These are phyloP conservation scores for Aspergillus quadricinctus DNA, from an alignment of 2,329 filamentous ascomycete species.

Conservation along the genomic window DNA sequence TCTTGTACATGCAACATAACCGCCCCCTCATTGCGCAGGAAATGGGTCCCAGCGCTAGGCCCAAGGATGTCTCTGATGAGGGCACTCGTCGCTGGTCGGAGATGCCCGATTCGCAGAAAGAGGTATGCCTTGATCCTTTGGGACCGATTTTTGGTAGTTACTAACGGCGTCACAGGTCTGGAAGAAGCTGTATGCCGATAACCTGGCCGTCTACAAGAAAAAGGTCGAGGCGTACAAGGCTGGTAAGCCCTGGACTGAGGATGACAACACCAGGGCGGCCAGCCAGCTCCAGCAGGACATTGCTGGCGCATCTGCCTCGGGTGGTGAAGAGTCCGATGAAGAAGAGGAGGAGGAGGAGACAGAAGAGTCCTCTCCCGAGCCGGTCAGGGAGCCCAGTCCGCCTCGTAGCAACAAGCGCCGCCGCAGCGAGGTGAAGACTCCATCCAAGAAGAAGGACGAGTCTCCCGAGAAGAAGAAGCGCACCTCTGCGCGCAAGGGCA, in stretches of 20 bases:
- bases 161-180: slow-evolving; percentile 41
- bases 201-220: slow-evolving; percentile 54
- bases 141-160: too few relatives aligned
- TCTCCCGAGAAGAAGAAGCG: slow-evolving; percentile 33
- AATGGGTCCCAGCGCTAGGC: slow-evolving; percentile 68
- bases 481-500: slow-evolving; percentile 18
- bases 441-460: slow-evolving; percentile 36
- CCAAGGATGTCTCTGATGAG: slow-evolving; percentile 83
- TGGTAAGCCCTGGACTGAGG: slow-evolving; percentile 40
- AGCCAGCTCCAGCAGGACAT: slow-evolving; percentile 41
- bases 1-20: slow-evolving; percentile 87
- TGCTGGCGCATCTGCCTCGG: slow-evolving; percentile 31
- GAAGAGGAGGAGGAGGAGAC: slow-evolving; percentile 26
- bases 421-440: slow-evolving; percentile 36
- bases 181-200: slow-evolving; percentile 55
- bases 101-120: slow-evolving; percentile 70
- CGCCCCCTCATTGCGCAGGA: slow-evolving; percentile 77
- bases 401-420: slow-evolving; percentile 43
- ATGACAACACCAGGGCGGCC: slow-evolving; percentile 41
- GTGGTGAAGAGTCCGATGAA: slow-evolving; percentile 31
- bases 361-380: slow-evolving; percentile 32
- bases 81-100: slow-evolving; percentile 80
- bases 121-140: slow-evolving; percentile 41
- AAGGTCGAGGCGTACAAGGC: slow-evolving; percentile 55
- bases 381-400: slow-evolving; percentile 41